Percentiles rank a stretch among this genome's conserved stretches.
Conservation (phyloP, 2,329 filamentous ascomycete genomes). For the Cytospora mali region DNA sequence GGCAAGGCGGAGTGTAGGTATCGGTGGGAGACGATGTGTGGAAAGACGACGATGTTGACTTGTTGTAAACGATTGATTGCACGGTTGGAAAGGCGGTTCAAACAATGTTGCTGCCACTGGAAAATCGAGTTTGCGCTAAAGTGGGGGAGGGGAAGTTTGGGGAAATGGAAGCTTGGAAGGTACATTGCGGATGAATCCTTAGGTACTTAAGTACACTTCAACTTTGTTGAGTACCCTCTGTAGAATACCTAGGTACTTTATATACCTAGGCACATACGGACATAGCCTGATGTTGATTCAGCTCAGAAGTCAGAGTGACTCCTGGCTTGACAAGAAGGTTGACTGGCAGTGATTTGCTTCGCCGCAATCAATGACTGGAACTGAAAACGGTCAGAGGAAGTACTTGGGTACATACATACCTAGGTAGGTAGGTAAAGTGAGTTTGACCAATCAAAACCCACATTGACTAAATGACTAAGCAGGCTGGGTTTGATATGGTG, state of each 20-base stretch:
- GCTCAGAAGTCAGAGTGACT: not conserved
- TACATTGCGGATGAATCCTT: not conserved
- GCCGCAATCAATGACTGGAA: not conserved
- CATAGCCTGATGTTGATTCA: not conserved
- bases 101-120: not conserved
- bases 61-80: not conserved
- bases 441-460: not conserved
- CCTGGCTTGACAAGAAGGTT: not conserved
- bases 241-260: not conserved
- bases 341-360: not conserved
- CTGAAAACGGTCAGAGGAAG: not conserved
- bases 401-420: not conserved
- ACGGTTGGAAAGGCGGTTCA: constrained; percentile 1
- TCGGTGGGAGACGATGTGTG: not conserved
- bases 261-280: not conserved
- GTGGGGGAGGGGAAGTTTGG: constrained; percentile 25
- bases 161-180: not conserved
- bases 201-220: not conserved
- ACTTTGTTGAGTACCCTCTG: not conserved
- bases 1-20: not conserved
- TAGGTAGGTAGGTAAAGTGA: no score
- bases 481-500: not conserved
- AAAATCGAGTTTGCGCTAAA: constrained; percentile 23
- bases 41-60: not conserved
- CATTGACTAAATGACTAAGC: not conserved